These are phyloP conservation scores for Oemleria cerasiformis DNA, from an alignment of 306 rosid genomes.

Conservation along the genomic window DNA sequence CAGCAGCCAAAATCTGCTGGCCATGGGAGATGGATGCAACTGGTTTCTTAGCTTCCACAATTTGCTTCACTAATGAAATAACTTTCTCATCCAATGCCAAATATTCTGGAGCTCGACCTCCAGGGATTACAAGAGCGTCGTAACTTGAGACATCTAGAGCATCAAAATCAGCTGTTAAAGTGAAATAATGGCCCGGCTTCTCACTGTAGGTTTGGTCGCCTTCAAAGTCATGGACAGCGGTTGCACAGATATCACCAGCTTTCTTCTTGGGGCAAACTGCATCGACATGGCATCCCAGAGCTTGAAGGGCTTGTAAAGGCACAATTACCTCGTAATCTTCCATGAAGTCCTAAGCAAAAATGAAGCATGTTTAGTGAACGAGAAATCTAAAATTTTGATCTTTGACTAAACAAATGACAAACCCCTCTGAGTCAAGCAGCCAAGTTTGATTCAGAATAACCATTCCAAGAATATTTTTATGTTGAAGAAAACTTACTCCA, in stretches of 20 bases:
- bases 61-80: constrained; percentile 37
- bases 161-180: constrained; percentile 56
- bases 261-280: constrained; percentile 79
- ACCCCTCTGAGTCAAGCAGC: no score
- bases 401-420: no score
- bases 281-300: constrained; percentile 83
- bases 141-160: constrained; percentile 55
- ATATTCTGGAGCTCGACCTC: constrained; percentile 55
- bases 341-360: constrained; percentile 64
- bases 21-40: constrained; percentile 67
- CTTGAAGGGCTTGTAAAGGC: constrained; percentile 86
- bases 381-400: no score
- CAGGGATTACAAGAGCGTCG: constrained; percentile 57
- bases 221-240: constrained; percentile 87
- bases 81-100: constrained; percentile 42
- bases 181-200: constrained; percentile 74
- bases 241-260: constrained; percentile 69
- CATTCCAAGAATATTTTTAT: no score
- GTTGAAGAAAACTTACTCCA: constrained; percentile 52
- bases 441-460: no score
- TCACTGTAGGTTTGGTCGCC: constrained; percentile 86
- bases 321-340: constrained; percentile 80
- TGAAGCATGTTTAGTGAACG: no score
- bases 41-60: constrained; percentile 46
- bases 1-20: constrained; percentile 81